Conservation (phyloP, 83 land plant genomes). For the Picea engelmannii region DNA sequence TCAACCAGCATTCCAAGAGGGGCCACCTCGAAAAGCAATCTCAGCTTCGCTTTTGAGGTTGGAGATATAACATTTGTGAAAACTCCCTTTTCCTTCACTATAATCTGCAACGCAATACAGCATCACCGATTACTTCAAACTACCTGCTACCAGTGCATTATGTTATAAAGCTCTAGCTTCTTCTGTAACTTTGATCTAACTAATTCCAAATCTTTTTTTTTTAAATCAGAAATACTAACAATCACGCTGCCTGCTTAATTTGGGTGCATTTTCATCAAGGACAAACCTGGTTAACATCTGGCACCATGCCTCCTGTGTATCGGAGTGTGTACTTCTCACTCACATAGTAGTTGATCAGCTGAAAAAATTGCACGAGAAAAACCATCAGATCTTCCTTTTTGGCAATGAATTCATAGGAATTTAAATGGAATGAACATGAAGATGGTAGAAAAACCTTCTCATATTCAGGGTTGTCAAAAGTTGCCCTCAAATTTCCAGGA, state of each 20-base stretch:
- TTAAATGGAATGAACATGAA: background rate
- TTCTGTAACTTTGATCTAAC: background rate
- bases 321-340: slow-evolving; percentile 92
- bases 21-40: slow-evolving; percentile 97
- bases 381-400: background rate
- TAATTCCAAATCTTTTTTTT: too few relatives aligned
- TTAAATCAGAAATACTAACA: too few relatives aligned
- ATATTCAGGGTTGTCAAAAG: slow-evolving; percentile 95
- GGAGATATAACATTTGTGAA: slow-evolving; percentile 98
- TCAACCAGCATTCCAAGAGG: slow-evolving; percentile 88
- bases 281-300: slow-evolving; percentile 96
- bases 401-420: background rate
- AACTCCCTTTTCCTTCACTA: slow-evolving; percentile 96
- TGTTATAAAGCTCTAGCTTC: background rate
- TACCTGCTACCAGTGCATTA: too few relatives aligned
- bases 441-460: slow-evolving; percentile 59
- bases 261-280: background rate
- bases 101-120: slow-evolving; percentile 56
- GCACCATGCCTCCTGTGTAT: slow-evolving; percentile 99
- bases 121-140: background rate
- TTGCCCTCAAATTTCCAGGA: slow-evolving; percentile 96
- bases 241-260: background rate
- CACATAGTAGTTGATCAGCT: slow-evolving; percentile 95
- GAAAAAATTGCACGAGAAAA: slow-evolving; percentile 10
- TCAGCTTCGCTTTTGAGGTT: slow-evolving; percentile 86